A percentile compares a stretch with the other conserved stretches of the same genome.
phyloP scores from a whole-genome alignment of 2,329 filamentous ascomycete species.

The Arthrinium phaeospermum region DNA sequence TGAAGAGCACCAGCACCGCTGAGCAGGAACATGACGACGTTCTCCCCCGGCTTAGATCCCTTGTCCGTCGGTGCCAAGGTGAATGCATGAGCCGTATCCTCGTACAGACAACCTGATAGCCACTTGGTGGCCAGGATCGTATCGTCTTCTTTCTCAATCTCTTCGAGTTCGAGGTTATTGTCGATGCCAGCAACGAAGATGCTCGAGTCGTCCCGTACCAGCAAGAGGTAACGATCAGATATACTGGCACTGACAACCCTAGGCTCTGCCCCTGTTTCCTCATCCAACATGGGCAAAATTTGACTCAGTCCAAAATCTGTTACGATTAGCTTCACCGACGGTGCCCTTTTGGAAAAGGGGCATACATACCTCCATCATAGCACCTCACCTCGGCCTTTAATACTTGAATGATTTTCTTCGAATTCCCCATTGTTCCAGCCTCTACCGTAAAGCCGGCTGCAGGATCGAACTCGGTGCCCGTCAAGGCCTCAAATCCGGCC shows the following conservation, averaged over 20 bases:
- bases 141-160: constrained; percentile 70
- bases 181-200: constrained; percentile 81
- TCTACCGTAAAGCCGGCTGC: constrained; percentile 87
- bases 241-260: constrained; percentile 82
- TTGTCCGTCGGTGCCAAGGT: constrained; percentile 47
- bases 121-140: constrained; percentile 69
- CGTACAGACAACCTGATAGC: constrained; percentile 83
- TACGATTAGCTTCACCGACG: constrained; percentile 23
- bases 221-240: constrained; percentile 81
- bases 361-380: constrained; percentile 80
- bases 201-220: constrained; percentile 84
- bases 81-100: constrained; percentile 66
- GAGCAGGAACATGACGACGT: constrained; percentile 77
- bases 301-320: constrained; percentile 85
- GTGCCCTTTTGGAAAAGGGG: background rate
- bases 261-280: constrained; percentile 82
- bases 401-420: constrained; percentile 85
- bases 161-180: constrained; percentile 82
- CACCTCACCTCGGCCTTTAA: constrained; percentile 85
- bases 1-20: constrained; percentile 75
- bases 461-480: constrained; percentile 88
- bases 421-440: constrained; percentile 80
- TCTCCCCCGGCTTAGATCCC: constrained; percentile 47
- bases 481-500: constrained; percentile 74
- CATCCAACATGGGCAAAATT: constrained; percentile 91